phyloP scores from a whole-genome alignment of 768 basidiomycete genomes.

The Neoboletus magnificus region DNA sequence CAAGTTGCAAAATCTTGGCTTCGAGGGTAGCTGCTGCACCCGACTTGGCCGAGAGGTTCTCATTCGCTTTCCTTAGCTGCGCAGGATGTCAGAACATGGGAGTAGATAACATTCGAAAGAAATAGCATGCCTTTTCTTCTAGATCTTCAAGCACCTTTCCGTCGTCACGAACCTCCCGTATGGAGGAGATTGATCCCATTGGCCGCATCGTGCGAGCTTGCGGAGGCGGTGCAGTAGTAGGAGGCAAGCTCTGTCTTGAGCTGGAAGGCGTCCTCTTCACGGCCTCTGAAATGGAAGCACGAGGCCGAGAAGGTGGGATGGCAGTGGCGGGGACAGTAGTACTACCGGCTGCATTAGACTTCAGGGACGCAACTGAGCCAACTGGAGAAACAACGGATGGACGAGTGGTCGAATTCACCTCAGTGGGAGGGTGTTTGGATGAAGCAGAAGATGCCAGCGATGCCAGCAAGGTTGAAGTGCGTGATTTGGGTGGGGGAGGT shows the following conservation, averaged over 20 bases:
- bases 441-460: conserved; percentile 24
- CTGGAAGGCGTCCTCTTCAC: conserved; percentile 48
- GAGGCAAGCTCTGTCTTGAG: conserved; percentile 41
- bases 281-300: conserved; percentile 66
- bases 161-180: conserved; percentile 66
- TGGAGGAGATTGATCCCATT: conserved; percentile 66
- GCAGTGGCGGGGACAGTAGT: conserved; percentile 20
- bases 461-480: conserved; percentile 29
- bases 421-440: conserved; percentile 18
- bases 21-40: conserved; percentile 52
- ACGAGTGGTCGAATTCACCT: conserved; percentile 35
- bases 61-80: conserved; percentile 60
- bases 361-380: conserved; percentile 47
- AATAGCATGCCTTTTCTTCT: conserved; percentile 50
- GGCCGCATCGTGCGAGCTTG: conserved; percentile 45
- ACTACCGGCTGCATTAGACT: conserved; percentile 35
- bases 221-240: conserved; percentile 18
- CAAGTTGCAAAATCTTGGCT: conserved; percentile 46
- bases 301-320: conserved; percentile 46
- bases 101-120: neutral
- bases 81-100: neutral
- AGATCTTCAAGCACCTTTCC: conserved; percentile 54
- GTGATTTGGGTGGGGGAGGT: conserved; percentile 37
- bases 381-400: conserved; percentile 56
- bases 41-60: conserved; percentile 52